A percentile compares a stretch with the other conserved stretches of the same genome.
Evolutionary conservation across 106 monocot genomes (phyloP).

Genomic region (Hemerocallis citrina): DNA sequence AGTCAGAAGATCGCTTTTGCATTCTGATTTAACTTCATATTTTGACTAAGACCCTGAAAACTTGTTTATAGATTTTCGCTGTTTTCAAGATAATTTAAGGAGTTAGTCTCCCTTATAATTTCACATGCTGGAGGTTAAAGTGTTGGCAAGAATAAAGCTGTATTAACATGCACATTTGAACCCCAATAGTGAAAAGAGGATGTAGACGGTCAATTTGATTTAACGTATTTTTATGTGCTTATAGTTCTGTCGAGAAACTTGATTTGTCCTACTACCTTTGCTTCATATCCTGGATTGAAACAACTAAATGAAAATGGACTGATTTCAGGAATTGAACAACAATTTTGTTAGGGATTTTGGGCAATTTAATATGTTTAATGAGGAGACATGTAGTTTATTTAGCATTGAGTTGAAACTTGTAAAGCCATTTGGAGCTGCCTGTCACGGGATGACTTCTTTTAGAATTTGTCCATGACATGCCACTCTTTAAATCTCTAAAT

Average conservation of each 20-base stretch:
- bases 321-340: conserved; percentile 1
- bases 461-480: no score
- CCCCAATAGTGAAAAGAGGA: background rate
- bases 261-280: background rate
- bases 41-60: background rate
- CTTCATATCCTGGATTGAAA: background rate
- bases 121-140: background rate
- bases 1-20: background rate
- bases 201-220: background rate
- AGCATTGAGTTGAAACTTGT: no score
- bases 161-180: background rate
- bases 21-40: background rate
- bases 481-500: no score
- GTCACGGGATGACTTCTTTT: no score
- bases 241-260: background rate
- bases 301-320: background rate
- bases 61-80: background rate
- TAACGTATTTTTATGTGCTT: background rate
- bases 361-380: no score
- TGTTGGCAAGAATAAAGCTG: background rate
- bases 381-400: no score
- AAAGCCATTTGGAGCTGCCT: no score
- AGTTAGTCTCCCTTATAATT: background rate
- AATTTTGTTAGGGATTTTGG: no score
- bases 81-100: no score